phyloP scores from a whole-genome alignment of 495 filamentous ascomycete species.

The Hamigera avellanea region DNA sequence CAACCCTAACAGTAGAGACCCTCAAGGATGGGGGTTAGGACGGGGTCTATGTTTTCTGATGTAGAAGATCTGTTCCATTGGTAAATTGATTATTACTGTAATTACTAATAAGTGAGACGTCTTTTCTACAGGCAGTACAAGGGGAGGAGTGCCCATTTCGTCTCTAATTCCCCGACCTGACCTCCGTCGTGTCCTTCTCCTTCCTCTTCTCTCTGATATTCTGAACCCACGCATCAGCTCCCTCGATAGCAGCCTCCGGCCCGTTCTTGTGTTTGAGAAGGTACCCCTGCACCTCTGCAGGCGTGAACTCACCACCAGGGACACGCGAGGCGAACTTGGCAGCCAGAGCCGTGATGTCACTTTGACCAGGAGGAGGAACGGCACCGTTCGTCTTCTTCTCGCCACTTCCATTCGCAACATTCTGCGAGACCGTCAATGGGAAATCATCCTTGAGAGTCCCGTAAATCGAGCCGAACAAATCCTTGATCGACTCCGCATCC shows the following conservation, averaged over 20 bases:
- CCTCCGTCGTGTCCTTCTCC: too few species aligned
- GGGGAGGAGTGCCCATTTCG: too few species aligned
- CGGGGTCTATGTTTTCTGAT: too few species aligned
- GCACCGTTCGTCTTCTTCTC: neutral
- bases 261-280: slow-evolving; percentile 55
- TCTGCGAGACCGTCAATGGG: slow-evolving; percentile 1
- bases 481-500: slow-evolving; percentile 44
- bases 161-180: too few species aligned
- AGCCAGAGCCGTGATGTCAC: slow-evolving; percentile 20
- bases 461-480: slow-evolving; percentile 67
- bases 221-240: slow-evolving; percentile 46
- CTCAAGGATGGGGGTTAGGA: too few species aligned
- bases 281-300: slow-evolving; percentile 71
- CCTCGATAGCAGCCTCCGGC: slow-evolving; percentile 47
- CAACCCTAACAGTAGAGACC: too few species aligned
- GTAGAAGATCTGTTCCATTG: neutral
- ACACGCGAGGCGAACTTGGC: slow-evolving; percentile 48
- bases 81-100: too few species aligned
- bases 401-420: neutral
- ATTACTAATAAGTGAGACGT: too few species aligned
- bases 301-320: slow-evolving; percentile 53
- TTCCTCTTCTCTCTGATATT: slow-evolving; percentile 39
- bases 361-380: neutral
- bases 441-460: slow-evolving; percentile 20
- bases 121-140: too few species aligned